These are phyloP conservation scores for Chaetomium olivaceum DNA, from an alignment of 2,329 filamentous ascomycete genomes.

Conservation along the genomic window DNA sequence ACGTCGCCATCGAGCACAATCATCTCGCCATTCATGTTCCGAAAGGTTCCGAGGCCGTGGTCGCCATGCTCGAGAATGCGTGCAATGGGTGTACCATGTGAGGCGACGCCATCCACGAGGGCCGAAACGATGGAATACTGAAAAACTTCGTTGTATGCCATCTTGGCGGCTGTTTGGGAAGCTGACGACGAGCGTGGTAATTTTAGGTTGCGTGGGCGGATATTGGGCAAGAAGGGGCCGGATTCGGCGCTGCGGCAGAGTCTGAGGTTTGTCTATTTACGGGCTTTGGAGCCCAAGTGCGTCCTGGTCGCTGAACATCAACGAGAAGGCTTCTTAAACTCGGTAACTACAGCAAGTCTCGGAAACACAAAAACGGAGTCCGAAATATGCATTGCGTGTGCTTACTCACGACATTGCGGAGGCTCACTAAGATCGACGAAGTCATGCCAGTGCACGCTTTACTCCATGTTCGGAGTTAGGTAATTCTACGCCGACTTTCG, in stretches of 20 bases:
- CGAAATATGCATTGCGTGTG: background rate
- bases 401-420: background rate
- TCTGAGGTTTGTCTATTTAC: background rate
- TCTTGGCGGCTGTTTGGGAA: conserved; percentile 17
- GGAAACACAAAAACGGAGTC: background rate
- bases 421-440: background rate
- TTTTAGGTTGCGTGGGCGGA: background rate
- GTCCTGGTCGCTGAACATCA: no score
- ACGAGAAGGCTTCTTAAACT: background rate
- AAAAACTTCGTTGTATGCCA: conserved; percentile 39
- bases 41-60: conserved; percentile 41
- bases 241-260: background rate
- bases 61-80: conserved; percentile 37
- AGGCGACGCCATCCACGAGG: conserved; percentile 41
- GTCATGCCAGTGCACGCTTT: background rate
- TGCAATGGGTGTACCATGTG: conserved; percentile 36
- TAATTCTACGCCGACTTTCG: background rate
- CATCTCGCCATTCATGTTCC: conserved; percentile 41
- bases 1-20: conserved; percentile 38
- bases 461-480: background rate
- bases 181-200: background rate
- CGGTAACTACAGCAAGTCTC: background rate
- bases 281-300: no score
- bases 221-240: background rate
- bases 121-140: conserved; percentile 41